These are phyloP conservation scores for Umbelopsis sp. DNA, from an alignment of 192 early-diverging fungal genomes.

Conservation along the genomic window DNA sequence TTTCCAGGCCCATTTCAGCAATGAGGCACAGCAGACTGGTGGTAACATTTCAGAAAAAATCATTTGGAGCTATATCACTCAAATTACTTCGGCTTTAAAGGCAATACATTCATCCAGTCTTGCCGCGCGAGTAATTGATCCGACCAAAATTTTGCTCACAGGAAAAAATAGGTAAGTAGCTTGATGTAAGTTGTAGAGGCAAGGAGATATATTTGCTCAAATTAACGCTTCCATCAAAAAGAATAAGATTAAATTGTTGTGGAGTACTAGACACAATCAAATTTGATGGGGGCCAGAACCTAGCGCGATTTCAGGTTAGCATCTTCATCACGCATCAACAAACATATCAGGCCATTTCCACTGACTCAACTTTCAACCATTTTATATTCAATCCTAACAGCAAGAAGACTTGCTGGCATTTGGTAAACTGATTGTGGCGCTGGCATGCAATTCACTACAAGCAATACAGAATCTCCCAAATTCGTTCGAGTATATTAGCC, in stretches of 20 bases:
- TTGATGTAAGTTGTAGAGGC: neutral
- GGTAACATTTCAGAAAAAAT: slow-evolving; percentile 63
- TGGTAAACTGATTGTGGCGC: slow-evolving; percentile 75
- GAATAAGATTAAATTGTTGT: slow-evolving; percentile 72
- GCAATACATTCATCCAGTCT: slow-evolving; percentile 83
- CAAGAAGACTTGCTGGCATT: slow-evolving; percentile 86
- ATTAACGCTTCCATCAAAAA: slow-evolving; percentile 17
- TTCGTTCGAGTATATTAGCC: slow-evolving; percentile 77
- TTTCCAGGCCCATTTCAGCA: slow-evolving; percentile 65
- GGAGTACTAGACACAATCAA: slow-evolving; percentile 73
- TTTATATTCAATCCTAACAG: slow-evolving; percentile 37
- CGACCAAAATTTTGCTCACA: slow-evolving; percentile 83
- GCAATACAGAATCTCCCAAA: slow-evolving; percentile 72
- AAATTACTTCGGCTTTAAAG: slow-evolving; percentile 77
- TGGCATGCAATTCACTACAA: slow-evolving; percentile 73
- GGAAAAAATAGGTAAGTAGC: slow-evolving; percentile 73
- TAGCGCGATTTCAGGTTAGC: slow-evolving; percentile 59
- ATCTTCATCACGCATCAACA: neutral
- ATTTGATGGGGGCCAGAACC: slow-evolving; percentile 68
- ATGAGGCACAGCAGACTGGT: slow-evolving; percentile 48
- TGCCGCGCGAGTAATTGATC: slow-evolving; percentile 76
- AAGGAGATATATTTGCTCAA: neutral
- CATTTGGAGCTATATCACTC: slow-evolving; percentile 82
- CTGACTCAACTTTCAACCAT: neutral
- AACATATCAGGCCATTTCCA: neutral